Conservation (phyloP, 2,329 filamentous ascomycete species). For the Xenoacremonium recifei region DNA sequence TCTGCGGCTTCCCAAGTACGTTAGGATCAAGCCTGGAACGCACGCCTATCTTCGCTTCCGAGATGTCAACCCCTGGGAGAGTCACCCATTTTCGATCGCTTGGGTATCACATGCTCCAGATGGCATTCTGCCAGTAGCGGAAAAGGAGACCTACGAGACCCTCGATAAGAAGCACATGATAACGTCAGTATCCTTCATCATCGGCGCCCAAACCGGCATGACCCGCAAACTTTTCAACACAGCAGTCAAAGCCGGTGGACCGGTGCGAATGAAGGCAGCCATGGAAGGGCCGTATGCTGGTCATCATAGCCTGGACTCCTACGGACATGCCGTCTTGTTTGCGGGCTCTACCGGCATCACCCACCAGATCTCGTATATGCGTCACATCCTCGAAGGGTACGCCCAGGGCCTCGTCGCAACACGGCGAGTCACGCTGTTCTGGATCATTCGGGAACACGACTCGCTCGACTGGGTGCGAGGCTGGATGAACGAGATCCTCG, state of each 20-base stretch:
- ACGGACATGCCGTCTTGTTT: constrained; percentile 87
- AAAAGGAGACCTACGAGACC: constrained; percentile 38
- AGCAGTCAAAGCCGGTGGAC: constrained; percentile 54
- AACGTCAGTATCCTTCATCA: constrained; percentile 72
- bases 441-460: constrained; percentile 88
- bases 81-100: constrained; percentile 75
- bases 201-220: constrained; percentile 85
- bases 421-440: constrained; percentile 78
- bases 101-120: constrained; percentile 62
- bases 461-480: constrained; percentile 91
- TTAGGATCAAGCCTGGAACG: constrained; percentile 66
- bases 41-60: constrained; percentile 74
- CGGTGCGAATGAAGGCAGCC: constrained; percentile 66
- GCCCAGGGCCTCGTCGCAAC: constrained; percentile 73
- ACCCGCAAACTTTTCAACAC: constrained; percentile 77
- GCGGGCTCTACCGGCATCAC: constrained; percentile 94
- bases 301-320: constrained; percentile 83
- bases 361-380: constrained; percentile 86
- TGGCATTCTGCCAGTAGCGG: constrained; percentile 37
- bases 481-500: constrained; percentile 74
- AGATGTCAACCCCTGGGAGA: constrained; percentile 66
- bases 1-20: constrained; percentile 64
- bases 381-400: constrained; percentile 70
- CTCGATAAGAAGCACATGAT: constrained; percentile 41
- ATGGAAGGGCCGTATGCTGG: constrained; percentile 89